A percentile compares a stretch with the other conserved stretches of the same genome.
phyloP scores from a whole-genome alignment of 1,284 basidiomycete genomes.

The Cutaneotrichosporon cyanovorans region DNA sequence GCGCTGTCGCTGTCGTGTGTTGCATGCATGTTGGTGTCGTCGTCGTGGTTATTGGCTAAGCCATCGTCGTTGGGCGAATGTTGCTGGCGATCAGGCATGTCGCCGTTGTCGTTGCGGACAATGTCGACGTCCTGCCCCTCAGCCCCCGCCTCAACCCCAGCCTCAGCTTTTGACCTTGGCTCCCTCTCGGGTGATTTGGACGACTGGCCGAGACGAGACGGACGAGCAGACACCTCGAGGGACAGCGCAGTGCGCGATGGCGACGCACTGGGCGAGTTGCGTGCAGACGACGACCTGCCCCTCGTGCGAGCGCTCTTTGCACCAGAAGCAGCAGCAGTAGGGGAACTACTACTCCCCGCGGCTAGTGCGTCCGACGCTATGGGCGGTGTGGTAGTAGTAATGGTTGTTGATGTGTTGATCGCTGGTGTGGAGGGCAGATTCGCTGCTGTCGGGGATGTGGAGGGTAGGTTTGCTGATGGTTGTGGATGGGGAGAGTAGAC shows the following conservation, averaged over 20 bases:
- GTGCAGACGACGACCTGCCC: conserved; percentile 4
- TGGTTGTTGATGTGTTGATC: no score
- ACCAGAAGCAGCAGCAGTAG: no score
- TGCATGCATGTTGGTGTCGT: background rate
- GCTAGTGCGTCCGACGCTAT: no score
- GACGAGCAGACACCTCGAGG: conserved; percentile 4
- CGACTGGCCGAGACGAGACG: conserved; percentile 10
- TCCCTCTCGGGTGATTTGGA: conserved; percentile 17
- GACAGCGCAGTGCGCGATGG: conserved; percentile 9
- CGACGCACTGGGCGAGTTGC: conserved; percentile 7
- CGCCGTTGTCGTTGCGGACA: background rate
- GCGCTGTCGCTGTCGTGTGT: no score
- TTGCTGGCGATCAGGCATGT: no score
- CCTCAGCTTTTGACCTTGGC: no score
- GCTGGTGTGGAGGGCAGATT: no score
- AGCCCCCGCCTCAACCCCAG: background rate
- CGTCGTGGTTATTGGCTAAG: no score
- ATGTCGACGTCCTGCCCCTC: background rate
- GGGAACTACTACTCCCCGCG: no score
- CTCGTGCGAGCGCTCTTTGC: no score
- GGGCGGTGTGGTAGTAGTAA: no score
- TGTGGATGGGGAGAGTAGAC: conserved; percentile 13
- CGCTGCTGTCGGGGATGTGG: background rate
- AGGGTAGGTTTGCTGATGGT: background rate
- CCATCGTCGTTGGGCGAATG: no score